These are phyloP conservation scores for Orbilia oligospora DNA, from an alignment of 2,329 filamentous ascomycete genomes.

Conservation along the genomic window DNA sequence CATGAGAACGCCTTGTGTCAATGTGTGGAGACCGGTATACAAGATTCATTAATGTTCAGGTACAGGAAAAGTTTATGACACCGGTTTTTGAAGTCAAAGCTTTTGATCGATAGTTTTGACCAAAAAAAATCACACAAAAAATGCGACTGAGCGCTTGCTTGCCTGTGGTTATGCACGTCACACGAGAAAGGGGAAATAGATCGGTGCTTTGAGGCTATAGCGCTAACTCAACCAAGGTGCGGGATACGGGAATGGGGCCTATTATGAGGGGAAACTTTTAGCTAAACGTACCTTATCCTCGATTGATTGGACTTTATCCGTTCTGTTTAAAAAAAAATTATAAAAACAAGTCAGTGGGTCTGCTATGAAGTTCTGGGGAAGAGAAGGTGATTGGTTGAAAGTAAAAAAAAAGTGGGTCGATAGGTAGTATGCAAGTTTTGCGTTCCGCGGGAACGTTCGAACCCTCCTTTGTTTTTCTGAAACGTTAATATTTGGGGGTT, in stretches of 20 bases:
- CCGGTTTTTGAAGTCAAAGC: conserved; percentile 5
- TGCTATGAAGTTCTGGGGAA: conserved; percentile 1
- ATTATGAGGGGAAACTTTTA: not conserved
- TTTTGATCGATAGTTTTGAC: not conserved
- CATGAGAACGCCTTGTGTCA: too few species aligned
- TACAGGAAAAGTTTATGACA: not conserved
- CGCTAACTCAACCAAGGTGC: conserved; percentile 4
- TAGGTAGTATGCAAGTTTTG: conserved; percentile 24
- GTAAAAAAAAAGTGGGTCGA: conserved; percentile 6
- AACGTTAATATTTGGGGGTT: conserved; percentile 7
- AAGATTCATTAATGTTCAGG: not conserved
- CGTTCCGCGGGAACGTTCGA: conserved; percentile 19
- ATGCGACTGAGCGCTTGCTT: conserved; percentile 14
- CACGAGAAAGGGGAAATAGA: not conserved
- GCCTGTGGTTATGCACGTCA: not conserved
- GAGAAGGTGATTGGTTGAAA: conserved; percentile 1
- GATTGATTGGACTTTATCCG: conserved; percentile 60
- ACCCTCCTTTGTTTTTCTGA: not conserved
- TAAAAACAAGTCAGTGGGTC: conserved; percentile 24
- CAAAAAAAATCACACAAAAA: not conserved
- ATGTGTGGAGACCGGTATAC: too few species aligned
- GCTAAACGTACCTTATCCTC: conserved; percentile 59
- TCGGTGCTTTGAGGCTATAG: not conserved
- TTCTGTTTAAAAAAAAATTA: conserved; percentile 46
- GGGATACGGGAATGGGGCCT: not conserved